These are phyloP conservation scores for Kwoniella mangroviensis DNA, from an alignment of 768 basidiomycete species.

Conservation along the genomic window DNA sequence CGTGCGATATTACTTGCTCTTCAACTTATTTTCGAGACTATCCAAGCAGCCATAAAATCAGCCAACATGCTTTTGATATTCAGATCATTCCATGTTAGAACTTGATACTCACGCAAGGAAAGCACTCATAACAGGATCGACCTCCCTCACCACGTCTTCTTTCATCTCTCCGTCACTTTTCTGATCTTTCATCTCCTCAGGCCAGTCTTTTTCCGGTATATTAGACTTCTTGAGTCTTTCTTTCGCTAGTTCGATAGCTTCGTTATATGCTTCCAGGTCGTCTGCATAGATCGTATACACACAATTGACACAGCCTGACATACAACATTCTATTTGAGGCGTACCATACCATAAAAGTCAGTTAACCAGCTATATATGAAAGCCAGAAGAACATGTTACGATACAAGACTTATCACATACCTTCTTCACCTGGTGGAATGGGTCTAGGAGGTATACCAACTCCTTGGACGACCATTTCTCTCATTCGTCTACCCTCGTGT, in stretches of 20 bases:
- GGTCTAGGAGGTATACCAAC: constrained; percentile 52
- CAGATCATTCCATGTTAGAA: no score
- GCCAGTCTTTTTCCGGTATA: constrained; percentile 72
- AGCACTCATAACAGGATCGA: constrained; percentile 64
- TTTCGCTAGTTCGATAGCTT: constrained; percentile 64
- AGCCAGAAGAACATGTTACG: neutral
- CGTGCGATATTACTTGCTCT: constrained; percentile 36
- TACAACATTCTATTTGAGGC: constrained; percentile 75
- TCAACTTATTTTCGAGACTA: constrained; percentile 49
- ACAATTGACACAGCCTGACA: constrained; percentile 92
- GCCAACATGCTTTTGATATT: no score
- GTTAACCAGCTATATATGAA: neutral
- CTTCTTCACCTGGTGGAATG: constrained; percentile 53
- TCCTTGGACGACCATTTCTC: constrained; percentile 39
- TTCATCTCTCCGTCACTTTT: constrained; percentile 18
- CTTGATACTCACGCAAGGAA: constrained; percentile 65
- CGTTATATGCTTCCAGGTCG: constrained; percentile 67
- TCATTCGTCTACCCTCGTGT: neutral
- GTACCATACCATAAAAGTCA: neutral
- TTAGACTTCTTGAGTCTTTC: constrained; percentile 61
- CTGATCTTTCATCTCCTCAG: constrained; percentile 56
- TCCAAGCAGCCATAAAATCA: no score
- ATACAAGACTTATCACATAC: constrained; percentile 30
- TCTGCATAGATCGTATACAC: constrained; percentile 88
- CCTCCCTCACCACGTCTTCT: constrained; percentile 35